phyloP scores from a whole-genome alignment of 345 rosid species.

The Dimocarpus longan region DNA sequence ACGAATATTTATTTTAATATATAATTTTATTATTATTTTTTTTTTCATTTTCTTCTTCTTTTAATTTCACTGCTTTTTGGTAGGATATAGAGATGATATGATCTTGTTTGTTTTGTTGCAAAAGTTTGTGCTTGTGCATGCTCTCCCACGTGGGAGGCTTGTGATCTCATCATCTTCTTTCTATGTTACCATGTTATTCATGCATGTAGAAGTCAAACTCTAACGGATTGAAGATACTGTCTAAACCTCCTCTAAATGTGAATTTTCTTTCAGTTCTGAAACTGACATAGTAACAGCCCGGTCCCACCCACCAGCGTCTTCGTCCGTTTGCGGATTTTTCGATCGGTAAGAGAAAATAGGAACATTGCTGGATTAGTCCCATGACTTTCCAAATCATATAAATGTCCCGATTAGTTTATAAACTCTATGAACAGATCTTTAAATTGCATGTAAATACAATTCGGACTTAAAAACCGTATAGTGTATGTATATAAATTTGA shows the following conservation, averaged over 20 bases:
- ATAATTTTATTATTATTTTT: no score
- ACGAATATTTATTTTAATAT: background rate
- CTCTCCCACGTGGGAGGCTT: slow-evolving; percentile 30
- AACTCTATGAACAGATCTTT: no score
- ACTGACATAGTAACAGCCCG: slow-evolving; percentile 23
- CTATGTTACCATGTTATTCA: slow-evolving; percentile 3
- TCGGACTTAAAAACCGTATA: no score
- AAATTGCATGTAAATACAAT: no score
- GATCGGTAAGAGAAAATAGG: no score
- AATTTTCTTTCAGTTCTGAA: slow-evolving; percentile 11
- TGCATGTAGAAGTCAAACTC: slow-evolving; percentile 41
- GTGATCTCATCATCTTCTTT: slow-evolving; percentile 17
- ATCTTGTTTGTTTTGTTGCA: slow-evolving; percentile 34
- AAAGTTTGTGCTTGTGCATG: slow-evolving; percentile 17
- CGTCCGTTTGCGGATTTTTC: background rate
- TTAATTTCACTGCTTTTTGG: slow-evolving; percentile 25
- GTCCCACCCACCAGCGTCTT: background rate
- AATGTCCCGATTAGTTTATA: no score
- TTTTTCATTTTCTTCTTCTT: background rate
- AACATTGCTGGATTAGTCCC: no score
- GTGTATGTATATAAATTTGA: no score
- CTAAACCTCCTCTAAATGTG: slow-evolving; percentile 31
- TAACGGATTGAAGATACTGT: slow-evolving; percentile 43
- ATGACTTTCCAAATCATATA: no score
- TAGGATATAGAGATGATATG: background rate